Conservation (phyloP, 345 rosid species). For the Hibiscus trionum region DNA sequence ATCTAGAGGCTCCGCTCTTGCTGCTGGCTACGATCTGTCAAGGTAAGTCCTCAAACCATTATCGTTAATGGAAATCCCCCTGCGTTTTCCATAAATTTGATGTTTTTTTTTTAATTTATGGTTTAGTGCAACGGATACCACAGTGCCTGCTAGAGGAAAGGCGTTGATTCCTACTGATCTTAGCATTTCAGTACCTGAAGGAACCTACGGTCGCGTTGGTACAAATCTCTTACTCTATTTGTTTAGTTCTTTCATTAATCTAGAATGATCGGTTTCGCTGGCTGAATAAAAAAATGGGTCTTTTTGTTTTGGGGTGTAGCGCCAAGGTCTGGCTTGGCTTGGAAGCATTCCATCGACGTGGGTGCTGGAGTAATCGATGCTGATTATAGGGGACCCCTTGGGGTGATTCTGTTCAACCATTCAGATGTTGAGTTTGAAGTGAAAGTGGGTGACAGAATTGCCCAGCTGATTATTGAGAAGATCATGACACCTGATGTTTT, state of each 20-base stretch:
- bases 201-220: conserved; percentile 79
- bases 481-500: conserved; percentile 59
- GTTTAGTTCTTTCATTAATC: neutral
- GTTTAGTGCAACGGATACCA: conserved; percentile 45
- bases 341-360: conserved; percentile 54
- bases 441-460: conserved; percentile 43
- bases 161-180: conserved; percentile 72
- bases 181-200: conserved; percentile 58
- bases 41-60: conserved; percentile 11
- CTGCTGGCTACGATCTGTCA: conserved; percentile 83
- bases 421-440: conserved; percentile 48
- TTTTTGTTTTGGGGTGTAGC: conserved; percentile 16
- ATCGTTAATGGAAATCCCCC: neutral
- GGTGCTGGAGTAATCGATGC: conserved; percentile 22
- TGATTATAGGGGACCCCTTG: conserved; percentile 47
- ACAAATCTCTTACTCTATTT: neutral
- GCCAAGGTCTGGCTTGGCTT: conserved; percentile 51
- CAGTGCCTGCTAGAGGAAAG: conserved; percentile 80
- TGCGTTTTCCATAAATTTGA: neutral
- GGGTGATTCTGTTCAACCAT: conserved; percentile 45
- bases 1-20: conserved; percentile 53
- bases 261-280: conserved; percentile 5
- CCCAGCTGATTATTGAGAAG: conserved; percentile 68
- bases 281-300: neutral
- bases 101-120: neutral